These are phyloP conservation scores for Lolium multiflorum DNA, from an alignment of 176 grass and related monocot species.

Conservation along the genomic window DNA sequence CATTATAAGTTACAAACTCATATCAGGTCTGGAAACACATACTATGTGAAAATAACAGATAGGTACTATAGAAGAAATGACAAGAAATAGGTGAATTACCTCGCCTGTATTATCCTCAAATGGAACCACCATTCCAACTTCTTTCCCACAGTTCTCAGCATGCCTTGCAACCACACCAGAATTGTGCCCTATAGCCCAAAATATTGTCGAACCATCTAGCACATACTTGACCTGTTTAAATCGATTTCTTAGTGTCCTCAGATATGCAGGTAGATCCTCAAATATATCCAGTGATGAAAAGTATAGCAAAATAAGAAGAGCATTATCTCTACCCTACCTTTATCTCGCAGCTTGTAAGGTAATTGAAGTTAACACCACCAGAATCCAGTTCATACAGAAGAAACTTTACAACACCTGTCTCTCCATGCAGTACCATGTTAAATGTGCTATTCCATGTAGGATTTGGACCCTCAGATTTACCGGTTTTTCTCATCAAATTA, in stretches of 20 bases:
- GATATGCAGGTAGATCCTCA: conserved; percentile 38
- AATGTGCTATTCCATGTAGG: conserved; percentile 81
- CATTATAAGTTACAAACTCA: not conserved
- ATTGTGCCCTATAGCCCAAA: conserved; percentile 87
- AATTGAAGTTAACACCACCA: conserved; percentile 76
- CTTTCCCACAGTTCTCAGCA: conserved; percentile 70
- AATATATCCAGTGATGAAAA: conserved; percentile 23
- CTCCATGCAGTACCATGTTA: conserved; percentile 94
- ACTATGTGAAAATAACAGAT: not conserved
- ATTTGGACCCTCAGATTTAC: conserved; percentile 58
- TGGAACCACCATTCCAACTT: conserved; percentile 91
- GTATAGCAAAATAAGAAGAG: conserved; percentile 34
- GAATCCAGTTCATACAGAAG: conserved; percentile 87
- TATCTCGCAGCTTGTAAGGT: conserved; percentile 86
- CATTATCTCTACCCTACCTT: conserved; percentile 61
- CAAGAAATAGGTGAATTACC: conserved; percentile 54
- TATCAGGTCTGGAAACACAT: conserved; percentile 23
- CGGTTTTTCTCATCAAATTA: conserved; percentile 83
- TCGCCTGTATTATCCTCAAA: conserved; percentile 81
- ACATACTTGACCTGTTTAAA: conserved; percentile 91
- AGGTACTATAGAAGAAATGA: conserved; percentile 33
- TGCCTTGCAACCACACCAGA: conserved; percentile 85
- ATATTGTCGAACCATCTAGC: conserved; percentile 84
- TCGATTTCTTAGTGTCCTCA: conserved; percentile 28
- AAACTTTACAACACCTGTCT: conserved; percentile 85